A percentile compares a stretch with the other conserved stretches of the same genome.
Conservation (phyloP, 1,284 basidiomycete species). For the Singerocomus inundabilis region DNA sequence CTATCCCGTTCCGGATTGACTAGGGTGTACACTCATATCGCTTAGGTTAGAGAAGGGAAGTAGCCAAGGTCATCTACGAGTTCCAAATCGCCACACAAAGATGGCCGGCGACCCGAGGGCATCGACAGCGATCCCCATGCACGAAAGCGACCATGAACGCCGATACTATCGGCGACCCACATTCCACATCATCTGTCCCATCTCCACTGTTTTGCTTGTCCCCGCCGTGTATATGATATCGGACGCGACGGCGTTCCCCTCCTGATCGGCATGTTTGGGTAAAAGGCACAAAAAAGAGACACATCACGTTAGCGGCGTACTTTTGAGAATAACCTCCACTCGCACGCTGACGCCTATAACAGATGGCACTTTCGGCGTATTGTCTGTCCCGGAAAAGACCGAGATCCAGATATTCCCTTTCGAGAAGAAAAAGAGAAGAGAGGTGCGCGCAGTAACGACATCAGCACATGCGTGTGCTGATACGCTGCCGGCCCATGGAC, state of each 20-base stretch:
- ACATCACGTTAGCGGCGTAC: conserved; percentile 4
- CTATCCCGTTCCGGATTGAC: conserved; percentile 7
- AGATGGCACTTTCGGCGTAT: conserved; percentile 1
- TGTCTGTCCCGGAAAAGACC: conserved; percentile 8
- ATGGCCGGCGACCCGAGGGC: not conserved
- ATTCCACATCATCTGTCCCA: conserved; percentile 3
- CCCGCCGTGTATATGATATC: not conserved
- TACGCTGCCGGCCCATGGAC: not conserved
- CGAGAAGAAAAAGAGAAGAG: too few relatives aligned
- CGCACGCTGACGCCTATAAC: not conserved
- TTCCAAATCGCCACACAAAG: not conserved
- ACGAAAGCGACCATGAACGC: conserved; percentile 1
- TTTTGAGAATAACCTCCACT: conserved; percentile 1
- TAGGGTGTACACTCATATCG: not conserved
- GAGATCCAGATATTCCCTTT: conserved; percentile 16
- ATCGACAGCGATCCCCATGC: not conserved
- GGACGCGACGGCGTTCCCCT: not conserved
- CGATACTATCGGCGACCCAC: not conserved
- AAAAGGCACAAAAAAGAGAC: not conserved
- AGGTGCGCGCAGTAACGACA: not conserved
- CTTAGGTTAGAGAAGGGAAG: not conserved
- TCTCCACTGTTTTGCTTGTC: not conserved
- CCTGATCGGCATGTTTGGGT: conserved; percentile 11
- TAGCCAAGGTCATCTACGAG: not conserved
- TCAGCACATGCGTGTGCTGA: conserved; percentile 13